Percentiles rank a stretch among this genome's conserved stretches.
phyloP scores from a whole-genome alignment of 441 rosid species.

The Euphorbia celastroides region DNA sequence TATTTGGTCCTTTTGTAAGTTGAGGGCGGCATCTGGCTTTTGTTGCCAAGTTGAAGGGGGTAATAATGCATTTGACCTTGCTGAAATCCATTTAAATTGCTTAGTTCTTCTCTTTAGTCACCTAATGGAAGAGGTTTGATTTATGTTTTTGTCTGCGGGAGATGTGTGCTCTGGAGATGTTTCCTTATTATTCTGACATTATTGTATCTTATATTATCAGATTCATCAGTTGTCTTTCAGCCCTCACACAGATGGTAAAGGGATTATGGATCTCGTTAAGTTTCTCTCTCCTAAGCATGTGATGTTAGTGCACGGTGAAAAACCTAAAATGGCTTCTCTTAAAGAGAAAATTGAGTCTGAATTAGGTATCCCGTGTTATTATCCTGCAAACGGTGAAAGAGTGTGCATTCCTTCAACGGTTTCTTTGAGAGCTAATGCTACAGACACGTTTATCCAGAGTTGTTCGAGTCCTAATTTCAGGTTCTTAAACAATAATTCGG shows the following conservation, averaged over 20 bases:
- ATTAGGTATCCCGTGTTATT: constrained; percentile 57
- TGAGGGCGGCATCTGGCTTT: too few species aligned
- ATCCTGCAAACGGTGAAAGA: constrained; percentile 71
- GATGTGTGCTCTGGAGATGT: neutral
- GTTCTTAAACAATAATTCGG: constrained; percentile 29
- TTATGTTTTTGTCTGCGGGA: neutral
- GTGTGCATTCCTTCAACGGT: constrained; percentile 58
- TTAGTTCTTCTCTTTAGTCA: neutral
- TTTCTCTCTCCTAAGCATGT: constrained; percentile 79
- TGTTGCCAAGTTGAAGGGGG: too few species aligned
- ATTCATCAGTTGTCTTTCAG: constrained; percentile 93
- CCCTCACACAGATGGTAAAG: constrained; percentile 91
- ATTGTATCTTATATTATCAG: constrained; percentile 32
- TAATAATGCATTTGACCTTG: neutral
- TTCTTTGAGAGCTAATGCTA: constrained; percentile 53
- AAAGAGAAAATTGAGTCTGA: constrained; percentile 67
- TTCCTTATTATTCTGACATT: neutral
- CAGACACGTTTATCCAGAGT: constrained; percentile 53
- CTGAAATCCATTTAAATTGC: neutral
- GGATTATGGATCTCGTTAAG: constrained; percentile 83
- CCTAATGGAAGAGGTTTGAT: neutral
- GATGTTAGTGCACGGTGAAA: constrained; percentile 90
- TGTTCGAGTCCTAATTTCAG: constrained; percentile 67
- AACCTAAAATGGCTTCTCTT: constrained; percentile 72
- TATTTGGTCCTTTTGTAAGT: too few species aligned